phyloP scores from a whole-genome alignment of 768 basidiomycete genomes.

The Rhodotorula kratochvilovae region DNA sequence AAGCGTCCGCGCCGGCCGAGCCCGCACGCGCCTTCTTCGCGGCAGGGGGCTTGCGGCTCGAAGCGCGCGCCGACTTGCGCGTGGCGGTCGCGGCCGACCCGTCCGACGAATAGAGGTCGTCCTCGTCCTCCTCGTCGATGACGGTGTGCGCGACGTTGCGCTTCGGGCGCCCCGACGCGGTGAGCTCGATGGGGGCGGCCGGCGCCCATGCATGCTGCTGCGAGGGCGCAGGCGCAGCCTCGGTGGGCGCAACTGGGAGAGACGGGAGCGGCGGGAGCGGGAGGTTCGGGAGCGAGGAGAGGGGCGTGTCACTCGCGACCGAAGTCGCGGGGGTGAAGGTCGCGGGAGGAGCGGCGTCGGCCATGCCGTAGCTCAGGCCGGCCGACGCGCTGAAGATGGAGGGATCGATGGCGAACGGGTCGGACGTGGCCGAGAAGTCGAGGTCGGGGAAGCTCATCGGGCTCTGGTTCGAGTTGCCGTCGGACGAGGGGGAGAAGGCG shows the following conservation, averaged over 20 bases:
- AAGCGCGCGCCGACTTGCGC: neutral
- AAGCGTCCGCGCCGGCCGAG: neutral
- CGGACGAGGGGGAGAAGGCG: slow-evolving; percentile 31
- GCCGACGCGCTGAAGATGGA: slow-evolving; percentile 10
- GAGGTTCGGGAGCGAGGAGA: slow-evolving; percentile 6
- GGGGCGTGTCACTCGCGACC: neutral
- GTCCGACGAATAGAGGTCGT: slow-evolving; percentile 12
- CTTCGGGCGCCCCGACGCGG: slow-evolving; percentile 25
- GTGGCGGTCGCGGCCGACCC: neutral
- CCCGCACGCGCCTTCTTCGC: slow-evolving; percentile 22
- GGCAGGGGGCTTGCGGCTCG: slow-evolving; percentile 5
- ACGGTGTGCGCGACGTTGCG: slow-evolving; percentile 17
- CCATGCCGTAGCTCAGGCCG: neutral
- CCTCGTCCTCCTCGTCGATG: slow-evolving; percentile 17
- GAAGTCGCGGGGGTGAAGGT: neutral
- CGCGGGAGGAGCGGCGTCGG: neutral
- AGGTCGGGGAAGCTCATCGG: slow-evolving; percentile 35
- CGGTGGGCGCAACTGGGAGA: neutral
- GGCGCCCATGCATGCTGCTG: neutral
- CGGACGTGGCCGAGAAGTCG: slow-evolving; percentile 10
- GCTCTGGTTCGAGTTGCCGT: slow-evolving; percentile 19
- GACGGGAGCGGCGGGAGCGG: slow-evolving; percentile 3
- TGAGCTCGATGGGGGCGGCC: neutral
- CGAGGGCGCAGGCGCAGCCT: neutral
- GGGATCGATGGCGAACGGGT: slow-evolving; percentile 33